phyloP scores from a whole-genome alignment of 1,284 basidiomycete genomes.

The Microbotryum saponariae region DNA sequence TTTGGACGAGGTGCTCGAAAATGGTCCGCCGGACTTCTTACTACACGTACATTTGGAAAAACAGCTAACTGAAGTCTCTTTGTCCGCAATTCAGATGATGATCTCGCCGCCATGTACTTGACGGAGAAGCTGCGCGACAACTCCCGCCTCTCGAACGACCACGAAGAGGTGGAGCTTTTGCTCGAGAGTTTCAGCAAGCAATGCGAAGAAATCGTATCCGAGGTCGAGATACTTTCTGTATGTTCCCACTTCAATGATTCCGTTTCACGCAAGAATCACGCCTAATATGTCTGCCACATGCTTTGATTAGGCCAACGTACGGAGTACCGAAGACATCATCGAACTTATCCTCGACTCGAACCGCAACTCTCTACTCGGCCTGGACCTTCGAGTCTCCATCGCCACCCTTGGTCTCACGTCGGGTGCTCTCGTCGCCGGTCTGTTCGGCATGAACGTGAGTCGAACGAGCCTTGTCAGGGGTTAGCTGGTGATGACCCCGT shows the following conservation, averaged over 20 bases:
- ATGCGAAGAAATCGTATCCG: conserved; percentile 89
- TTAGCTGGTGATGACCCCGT: not conserved
- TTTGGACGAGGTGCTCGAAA: conserved; percentile 78
- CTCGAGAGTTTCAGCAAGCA: conserved; percentile 92
- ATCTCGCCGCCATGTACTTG: conserved; percentile 85
- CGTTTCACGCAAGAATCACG: not conserved
- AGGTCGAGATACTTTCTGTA: conserved; percentile 79
- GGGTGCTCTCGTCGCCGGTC: conserved; percentile 83
- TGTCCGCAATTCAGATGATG: conserved; percentile 59
- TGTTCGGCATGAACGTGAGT: conserved; percentile 69
- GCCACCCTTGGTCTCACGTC: conserved; percentile 82
- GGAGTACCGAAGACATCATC: conserved; percentile 94
- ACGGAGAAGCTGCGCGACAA: conserved; percentile 63
- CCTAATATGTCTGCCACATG: not conserved
- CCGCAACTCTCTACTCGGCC: conserved; percentile 80
- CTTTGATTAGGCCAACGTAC: conserved; percentile 65
- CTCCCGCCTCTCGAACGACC: conserved; percentile 59
- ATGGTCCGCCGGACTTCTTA: conserved; percentile 51
- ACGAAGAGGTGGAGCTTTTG: conserved; percentile 86
- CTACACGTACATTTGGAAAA: not conserved
- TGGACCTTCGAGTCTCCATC: conserved; percentile 92
- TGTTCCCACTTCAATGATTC: conserved; percentile 30
- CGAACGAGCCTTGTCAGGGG: not conserved
- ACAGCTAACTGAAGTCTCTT: not conserved
- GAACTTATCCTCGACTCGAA: conserved; percentile 95